These are phyloP conservation scores for Colletotrichum sp. DNA, from an alignment of 2,329 filamentous ascomycete species.

Conservation along the genomic window DNA sequence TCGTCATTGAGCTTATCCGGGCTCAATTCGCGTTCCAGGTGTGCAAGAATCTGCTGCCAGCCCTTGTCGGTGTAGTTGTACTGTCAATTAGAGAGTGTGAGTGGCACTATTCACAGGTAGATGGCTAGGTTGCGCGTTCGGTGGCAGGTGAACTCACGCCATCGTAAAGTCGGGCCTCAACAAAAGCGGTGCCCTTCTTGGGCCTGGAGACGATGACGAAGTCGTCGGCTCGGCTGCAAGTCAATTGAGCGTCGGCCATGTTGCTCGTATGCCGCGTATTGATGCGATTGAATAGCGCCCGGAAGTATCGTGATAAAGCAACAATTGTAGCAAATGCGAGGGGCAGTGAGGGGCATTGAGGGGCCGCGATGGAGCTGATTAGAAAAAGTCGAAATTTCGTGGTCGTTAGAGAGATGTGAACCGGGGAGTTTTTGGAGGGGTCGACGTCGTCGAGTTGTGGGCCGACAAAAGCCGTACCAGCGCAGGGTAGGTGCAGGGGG, in stretches of 20 bases:
- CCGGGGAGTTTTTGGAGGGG: neutral
- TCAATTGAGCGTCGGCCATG: neutral
- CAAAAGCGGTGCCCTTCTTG: slow-evolving; percentile 15
- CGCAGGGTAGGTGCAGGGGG: neutral
- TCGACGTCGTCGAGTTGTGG: neutral
- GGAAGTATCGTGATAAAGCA: neutral
- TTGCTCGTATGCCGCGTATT: neutral
- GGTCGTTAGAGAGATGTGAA: neutral
- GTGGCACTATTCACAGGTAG: neutral
- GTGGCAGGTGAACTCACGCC: neutral
- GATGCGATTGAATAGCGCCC: neutral
- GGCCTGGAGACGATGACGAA: slow-evolving; percentile 9
- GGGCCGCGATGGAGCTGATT: neutral
- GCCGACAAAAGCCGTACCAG: slow-evolving; percentile 8
- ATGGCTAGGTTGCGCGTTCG: neutral
- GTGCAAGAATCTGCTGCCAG: slow-evolving; percentile 4
- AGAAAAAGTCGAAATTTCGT: slow-evolving; percentile 4
- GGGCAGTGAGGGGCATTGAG: neutral
- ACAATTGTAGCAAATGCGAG: neutral
- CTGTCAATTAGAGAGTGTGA: neutral
- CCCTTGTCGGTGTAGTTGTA: slow-evolving; percentile 7
- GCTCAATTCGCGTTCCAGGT: slow-evolving; percentile 3
- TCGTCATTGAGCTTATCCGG: slow-evolving; percentile 5
- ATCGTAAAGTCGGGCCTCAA: slow-evolving; percentile 12
- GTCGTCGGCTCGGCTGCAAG: slow-evolving; percentile 1